Evolutionary conservation across 768 basidiomycete species (phyloP).

Genomic region (Lactarius evosmus): DNA sequence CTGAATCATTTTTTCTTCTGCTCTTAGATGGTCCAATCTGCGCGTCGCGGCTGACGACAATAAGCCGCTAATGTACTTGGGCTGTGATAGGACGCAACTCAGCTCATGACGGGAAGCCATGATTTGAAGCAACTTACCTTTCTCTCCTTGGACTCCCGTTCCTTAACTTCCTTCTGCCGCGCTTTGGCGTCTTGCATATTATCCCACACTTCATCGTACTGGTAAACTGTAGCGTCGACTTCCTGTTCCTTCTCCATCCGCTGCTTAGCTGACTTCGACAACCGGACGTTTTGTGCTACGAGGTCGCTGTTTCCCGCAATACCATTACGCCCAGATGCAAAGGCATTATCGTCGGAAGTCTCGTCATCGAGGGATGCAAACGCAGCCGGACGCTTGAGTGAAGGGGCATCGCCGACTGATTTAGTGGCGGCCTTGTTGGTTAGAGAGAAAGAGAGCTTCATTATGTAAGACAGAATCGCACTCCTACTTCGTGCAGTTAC

Average conservation of each 20-base stretch:
- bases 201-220: slow-evolving; percentile 97
- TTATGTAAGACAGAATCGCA: slow-evolving; percentile 33
- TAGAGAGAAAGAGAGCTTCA: slow-evolving; percentile 93
- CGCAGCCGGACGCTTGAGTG: slow-evolving; percentile 55
- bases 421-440: slow-evolving; percentile 47
- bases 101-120: slow-evolving; percentile 5
- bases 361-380: slow-evolving; percentile 69
- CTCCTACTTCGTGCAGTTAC: slow-evolving; percentile 3
- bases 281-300: slow-evolving; percentile 54
- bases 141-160: slow-evolving; percentile 68
- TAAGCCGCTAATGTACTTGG: slow-evolving; percentile 87
- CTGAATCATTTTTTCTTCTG: slow-evolving; percentile 98
- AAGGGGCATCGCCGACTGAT: slow-evolving; percentile 49
- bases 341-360: slow-evolving; percentile 46
- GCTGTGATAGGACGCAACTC: slow-evolving; percentile 44
- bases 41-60: slow-evolving; percentile 82
- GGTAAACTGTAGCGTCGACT: slow-evolving; percentile 79
- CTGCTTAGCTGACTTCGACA: slow-evolving; percentile 65
- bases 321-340: slow-evolving; percentile 40
- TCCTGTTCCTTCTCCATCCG: slow-evolving; percentile 75
- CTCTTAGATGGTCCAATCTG: slow-evolving; percentile 81
- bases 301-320: slow-evolving; percentile 52
- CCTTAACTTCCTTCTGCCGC: slow-evolving; percentile 70
- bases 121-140: slow-evolving; percentile 51
- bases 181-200: slow-evolving; percentile 87